These are phyloP conservation scores for Zalerion maritima DNA, from an alignment of 495 filamentous ascomycete genomes.

Conservation along the genomic window DNA sequence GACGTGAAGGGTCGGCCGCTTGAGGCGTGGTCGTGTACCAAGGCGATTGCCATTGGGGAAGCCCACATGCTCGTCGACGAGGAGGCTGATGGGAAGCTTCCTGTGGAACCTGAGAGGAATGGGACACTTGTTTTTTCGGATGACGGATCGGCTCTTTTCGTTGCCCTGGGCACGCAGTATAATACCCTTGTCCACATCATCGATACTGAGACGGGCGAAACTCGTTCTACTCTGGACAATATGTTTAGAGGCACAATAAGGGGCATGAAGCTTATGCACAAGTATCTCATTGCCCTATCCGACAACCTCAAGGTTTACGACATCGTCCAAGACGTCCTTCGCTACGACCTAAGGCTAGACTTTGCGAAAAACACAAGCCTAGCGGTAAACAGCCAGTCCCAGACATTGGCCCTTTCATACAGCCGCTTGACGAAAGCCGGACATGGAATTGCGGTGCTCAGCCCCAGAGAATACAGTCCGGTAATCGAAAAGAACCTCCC, in stretches of 20 bases:
- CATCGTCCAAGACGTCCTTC: constrained; percentile 42
- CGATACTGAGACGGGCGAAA: constrained; percentile 39
- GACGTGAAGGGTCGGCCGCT: constrained; percentile 36
- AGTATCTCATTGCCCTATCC: constrained; percentile 47
- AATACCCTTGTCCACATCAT: constrained; percentile 43
- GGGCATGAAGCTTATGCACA: constrained; percentile 42
- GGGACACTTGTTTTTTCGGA: constrained; percentile 59
- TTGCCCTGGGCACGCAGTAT: constrained; percentile 24
- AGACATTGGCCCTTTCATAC: constrained; percentile 44
- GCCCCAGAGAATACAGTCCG: constrained; percentile 30
- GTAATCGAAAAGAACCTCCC: constrained; percentile 31
- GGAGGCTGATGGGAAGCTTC: constrained; percentile 3
- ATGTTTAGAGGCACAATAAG: constrained; percentile 39
- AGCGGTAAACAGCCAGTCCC: constrained; percentile 39
- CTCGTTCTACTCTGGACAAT: constrained; percentile 38
- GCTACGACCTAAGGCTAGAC: constrained; percentile 31
- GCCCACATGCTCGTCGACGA: constrained; percentile 24
- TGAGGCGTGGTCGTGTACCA: constrained; percentile 59
- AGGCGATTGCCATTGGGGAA: constrained; percentile 38
- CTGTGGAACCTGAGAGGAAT: constrained; percentile 17
- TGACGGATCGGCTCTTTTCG: constrained; percentile 77
- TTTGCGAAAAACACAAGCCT: constrained; percentile 33
- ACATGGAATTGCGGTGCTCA: constrained; percentile 33
- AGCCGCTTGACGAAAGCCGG: constrained; percentile 17
- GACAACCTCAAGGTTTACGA: constrained; percentile 52